phyloP scores from a whole-genome alignment of 441 rosid species.

The Pelargonium myrrhifolium region DNA sequence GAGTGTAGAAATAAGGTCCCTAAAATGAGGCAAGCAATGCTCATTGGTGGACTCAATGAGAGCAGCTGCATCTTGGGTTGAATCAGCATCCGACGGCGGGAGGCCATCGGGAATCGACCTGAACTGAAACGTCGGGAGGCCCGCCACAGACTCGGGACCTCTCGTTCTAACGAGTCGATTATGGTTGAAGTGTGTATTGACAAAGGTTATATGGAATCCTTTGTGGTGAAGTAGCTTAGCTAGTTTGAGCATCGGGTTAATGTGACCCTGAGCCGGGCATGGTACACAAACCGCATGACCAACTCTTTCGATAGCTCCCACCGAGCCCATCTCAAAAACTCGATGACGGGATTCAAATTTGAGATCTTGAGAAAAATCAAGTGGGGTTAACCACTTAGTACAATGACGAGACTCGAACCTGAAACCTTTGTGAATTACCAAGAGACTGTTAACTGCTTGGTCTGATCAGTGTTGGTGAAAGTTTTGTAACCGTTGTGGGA shows the following conservation, averaged over 20 bases:
- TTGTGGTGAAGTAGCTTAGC: slow-evolving; percentile 38
- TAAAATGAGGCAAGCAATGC: slow-evolving; percentile 31
- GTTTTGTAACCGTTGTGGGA: too few relatives aligned
- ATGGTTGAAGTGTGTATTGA: slow-evolving; percentile 41
- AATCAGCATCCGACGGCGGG: slow-evolving; percentile 28
- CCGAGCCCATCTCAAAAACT: slow-evolving; percentile 10
- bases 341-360: too few relatives aligned
- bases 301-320: not conserved
- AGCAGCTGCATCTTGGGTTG: slow-evolving; percentile 35
- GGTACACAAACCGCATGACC: slow-evolving; percentile 43
- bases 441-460: too few relatives aligned
- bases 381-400: too few relatives aligned
- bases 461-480: too few relatives aligned
- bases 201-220: slow-evolving; percentile 40
- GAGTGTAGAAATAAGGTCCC: slow-evolving; percentile 18
- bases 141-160: slow-evolving; percentile 28
- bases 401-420: too few relatives aligned
- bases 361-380: too few relatives aligned
- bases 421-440: too few relatives aligned
- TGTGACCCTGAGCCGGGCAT: slow-evolving; percentile 46
- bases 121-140: slow-evolving; percentile 34
- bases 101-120: slow-evolving; percentile 44
- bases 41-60: slow-evolving; percentile 27
- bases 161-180: slow-evolving; percentile 30
- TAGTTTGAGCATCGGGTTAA: slow-evolving; percentile 40